Base-by-base conservation (phyloP, 805 yeast genomes). In the Cyberlindnera subsufficiens region DNA sequence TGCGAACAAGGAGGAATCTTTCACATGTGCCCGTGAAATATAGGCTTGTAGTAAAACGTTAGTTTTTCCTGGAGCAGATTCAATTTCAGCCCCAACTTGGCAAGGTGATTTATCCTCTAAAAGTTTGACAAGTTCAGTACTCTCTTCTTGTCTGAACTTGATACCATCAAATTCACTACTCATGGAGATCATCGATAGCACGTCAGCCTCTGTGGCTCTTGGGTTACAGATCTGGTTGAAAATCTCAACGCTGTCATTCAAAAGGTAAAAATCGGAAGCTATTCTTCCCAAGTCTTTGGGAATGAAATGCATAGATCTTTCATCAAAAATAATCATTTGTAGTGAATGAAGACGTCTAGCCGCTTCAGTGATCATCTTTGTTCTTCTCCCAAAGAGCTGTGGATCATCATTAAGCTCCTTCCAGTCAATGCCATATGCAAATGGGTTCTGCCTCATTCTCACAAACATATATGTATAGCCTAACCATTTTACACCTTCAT, bases 401-500 rank as follows among this genome's bases (percentile, higher is more conserved):
- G 96, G 96, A 61, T 93, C 99, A 16, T 82, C 82, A 19, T 78
- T 77, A 2, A 95, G 59, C 50, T 88, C 96, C 49, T 77, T 77
- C 93, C 96, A 89, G 37, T 79, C 87, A 37, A 95, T 78, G 22
- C 96, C 99, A 58, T 93, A 93, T 0, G 85, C 82, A 58, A 89
- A 82, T 2, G 99, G 99, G 50, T 89, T 91, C 58, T 88, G 86
- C 45, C 84, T 78, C 99, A 93, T 93, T 44, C 99, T 70, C 3
- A 91, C 97, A 66, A 78, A 82, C 76, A 93, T 71, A 58, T 93
- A 93, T 0, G 99, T 93, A 55, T 95, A 93, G 4, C 99, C 98
- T n/a, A 93, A 69, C 99, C 99, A 93, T 50, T 82, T 87, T 1
- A 93, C 84, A 43, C 90, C 99, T 65, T 93, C 99, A 27, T 86